These are phyloP conservation scores for Fraxinus quadrangulata DNA, from an alignment of 257 asterid species.

Conservation along the genomic window DNA sequence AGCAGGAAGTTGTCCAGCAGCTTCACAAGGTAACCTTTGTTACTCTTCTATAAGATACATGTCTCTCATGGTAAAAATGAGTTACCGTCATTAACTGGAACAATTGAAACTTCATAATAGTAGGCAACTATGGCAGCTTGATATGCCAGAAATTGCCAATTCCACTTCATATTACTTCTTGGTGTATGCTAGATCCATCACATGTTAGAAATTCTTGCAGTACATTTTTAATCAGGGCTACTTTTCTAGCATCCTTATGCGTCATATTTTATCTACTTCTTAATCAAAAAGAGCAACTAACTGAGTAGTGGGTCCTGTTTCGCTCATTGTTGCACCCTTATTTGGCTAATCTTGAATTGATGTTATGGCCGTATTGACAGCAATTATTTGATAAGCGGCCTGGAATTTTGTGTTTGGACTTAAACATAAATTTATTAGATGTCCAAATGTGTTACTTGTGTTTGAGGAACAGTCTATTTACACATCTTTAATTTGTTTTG, in stretches of 20 bases:
- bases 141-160: background rate
- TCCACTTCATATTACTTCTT: background rate
- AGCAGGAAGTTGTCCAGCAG: conserved; percentile 99
- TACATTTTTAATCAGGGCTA: too few species aligned
- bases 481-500: conserved; percentile 1
- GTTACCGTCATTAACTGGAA: background rate
- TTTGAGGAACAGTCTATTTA: background rate
- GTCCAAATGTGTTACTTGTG: conserved; percentile 3
- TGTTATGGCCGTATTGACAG: conserved; percentile 5
- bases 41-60: background rate
- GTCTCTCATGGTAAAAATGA: background rate
- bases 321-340: background rate
- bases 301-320: background rate
- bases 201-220: too few species aligned
- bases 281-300: background rate
- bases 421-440: background rate
- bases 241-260: too few species aligned
- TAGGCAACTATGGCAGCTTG: background rate
- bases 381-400: conserved; percentile 8
- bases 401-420: background rate
- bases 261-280: too few species aligned
- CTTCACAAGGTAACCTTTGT: conserved; percentile 81
- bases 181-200: background rate
- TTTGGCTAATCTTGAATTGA: background rate
- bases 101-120: background rate